Evolutionary conservation across 1,284 basidiomycete genomes (phyloP).

Genomic region (Pseudozyma pruni): DNA sequence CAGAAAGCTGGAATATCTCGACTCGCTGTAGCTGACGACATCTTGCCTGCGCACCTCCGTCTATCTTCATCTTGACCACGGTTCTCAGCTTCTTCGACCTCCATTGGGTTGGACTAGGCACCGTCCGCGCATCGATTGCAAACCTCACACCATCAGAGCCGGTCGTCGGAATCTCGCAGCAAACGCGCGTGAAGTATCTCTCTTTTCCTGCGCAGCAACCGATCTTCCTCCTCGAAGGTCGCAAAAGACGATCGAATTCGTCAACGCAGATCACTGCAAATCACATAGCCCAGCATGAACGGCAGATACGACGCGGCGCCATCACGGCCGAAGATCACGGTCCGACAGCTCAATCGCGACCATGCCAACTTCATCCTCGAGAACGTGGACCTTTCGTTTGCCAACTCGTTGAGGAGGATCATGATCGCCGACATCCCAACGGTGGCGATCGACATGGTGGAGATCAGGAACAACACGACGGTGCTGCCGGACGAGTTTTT

Average conservation of each 20-base stretch:
- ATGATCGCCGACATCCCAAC: conserved; percentile 67
- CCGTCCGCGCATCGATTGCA: too few relatives aligned
- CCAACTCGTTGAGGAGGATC: conserved; percentile 64
- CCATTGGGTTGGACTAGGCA: too few relatives aligned
- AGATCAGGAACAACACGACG: conserved; percentile 89
- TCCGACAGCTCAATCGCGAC: conserved; percentile 54
- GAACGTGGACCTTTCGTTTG: conserved; percentile 64
- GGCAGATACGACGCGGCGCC: conserved; percentile 39
- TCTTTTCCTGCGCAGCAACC: neutral
- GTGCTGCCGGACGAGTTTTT: conserved; percentile 98
- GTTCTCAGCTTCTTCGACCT: neutral
- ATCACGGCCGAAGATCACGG: conserved; percentile 51
- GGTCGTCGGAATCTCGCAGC: neutral
- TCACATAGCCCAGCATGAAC: conserved; percentile 21
- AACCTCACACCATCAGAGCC: too few relatives aligned
- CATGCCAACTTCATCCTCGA: conserved; percentile 65
- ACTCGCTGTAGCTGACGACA: conserved; percentile 10
- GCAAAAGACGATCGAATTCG: too few relatives aligned
- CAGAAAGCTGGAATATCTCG: conserved; percentile 16
- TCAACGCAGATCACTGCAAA: neutral
- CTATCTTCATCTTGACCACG: conserved; percentile 3
- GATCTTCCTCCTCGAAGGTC: neutral
- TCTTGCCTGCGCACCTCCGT: neutral
- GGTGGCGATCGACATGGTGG: conserved; percentile 91
- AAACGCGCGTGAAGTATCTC: too few relatives aligned